phyloP scores from a whole-genome alignment of 257 asterid genomes.

The Lithospermum erythrorhizon region DNA sequence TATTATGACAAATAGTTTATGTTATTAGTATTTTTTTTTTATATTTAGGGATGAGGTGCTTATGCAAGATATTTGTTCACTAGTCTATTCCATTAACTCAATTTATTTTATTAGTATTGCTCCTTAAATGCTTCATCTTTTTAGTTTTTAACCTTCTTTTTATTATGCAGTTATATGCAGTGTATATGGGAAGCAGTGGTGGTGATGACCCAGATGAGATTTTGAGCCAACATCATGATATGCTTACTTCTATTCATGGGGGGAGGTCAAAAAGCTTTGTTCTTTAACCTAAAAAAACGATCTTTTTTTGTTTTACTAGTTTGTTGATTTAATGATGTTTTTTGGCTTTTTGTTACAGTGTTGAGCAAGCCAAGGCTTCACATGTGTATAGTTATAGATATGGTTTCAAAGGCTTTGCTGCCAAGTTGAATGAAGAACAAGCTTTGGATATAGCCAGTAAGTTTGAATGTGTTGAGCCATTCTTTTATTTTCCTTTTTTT shows the following conservation, averaged over 20 bases:
- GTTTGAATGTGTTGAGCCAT: conserved; percentile 1
- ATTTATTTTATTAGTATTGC: too few species aligned
- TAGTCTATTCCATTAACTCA: too few species aligned
- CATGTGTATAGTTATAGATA: conserved; percentile 81
- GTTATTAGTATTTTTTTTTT: too few species aligned
- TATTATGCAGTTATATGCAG: conserved; percentile 71
- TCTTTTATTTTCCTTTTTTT: background rate
- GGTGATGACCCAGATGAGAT: conserved; percentile 66
- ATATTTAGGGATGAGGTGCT: too few species aligned
- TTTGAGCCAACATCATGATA: conserved; percentile 60
- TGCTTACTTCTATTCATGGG: conserved; percentile 54
- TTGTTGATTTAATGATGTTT: background rate
- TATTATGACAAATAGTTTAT: too few species aligned
- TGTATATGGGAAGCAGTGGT: conserved; percentile 80
- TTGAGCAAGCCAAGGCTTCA: conserved; percentile 64
- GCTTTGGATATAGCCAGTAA: conserved; percentile 70
- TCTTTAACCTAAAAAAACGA: background rate
- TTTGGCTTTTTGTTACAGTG: conserved; percentile 32
- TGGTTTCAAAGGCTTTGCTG: conserved; percentile 97
- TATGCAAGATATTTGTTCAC: too few species aligned
- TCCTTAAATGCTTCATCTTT: too few species aligned
- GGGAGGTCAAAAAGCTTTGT: conserved; percentile 50
- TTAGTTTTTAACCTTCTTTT: background rate
- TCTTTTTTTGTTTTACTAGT: background rate
- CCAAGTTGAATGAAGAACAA: conserved; percentile 70